phyloP scores from a whole-genome alignment of 345 rosid genomes.

The Euphorbia peplus region DNA sequence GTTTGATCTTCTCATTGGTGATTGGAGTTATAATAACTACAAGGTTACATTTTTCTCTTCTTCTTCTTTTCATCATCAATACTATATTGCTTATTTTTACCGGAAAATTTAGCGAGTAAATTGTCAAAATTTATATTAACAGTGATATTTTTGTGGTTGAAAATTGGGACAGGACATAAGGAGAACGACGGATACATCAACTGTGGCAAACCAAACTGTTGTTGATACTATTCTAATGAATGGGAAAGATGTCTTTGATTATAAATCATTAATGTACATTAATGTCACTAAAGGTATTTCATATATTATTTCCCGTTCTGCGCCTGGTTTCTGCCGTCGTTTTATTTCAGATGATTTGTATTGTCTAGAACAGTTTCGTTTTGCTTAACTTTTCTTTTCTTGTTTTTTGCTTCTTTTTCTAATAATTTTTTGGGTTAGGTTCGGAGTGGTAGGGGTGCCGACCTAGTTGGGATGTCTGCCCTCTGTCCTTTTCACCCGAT shows the following conservation, averaged over 20 bases:
- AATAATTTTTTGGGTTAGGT: no score
- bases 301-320: no score
- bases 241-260: slow-evolving; percentile 44
- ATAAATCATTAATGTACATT: slow-evolving; percentile 29
- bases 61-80: not conserved
- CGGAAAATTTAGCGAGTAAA: no score
- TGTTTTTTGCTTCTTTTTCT: no score
- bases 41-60: slow-evolving; percentile 22
- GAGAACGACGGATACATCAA: slow-evolving; percentile 12
- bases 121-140: not conserved
- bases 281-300: slow-evolving; percentile 45
- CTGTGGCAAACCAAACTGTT: slow-evolving; percentile 3
- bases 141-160: not conserved
- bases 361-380: no score
- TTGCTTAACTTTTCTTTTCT: no score
- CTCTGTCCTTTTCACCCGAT: no score
- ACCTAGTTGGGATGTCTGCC: no score
- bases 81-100: no score
- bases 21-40: slow-evolving; percentile 43
- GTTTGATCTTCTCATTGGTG: slow-evolving; percentile 65
- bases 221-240: slow-evolving; percentile 45
- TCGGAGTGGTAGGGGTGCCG: no score
- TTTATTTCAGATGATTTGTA: no score
- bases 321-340: no score
- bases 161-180: slow-evolving; percentile 28